phyloP scores from a whole-genome alignment of 495 filamentous ascomycete species.

The Pseudomonodictys pantanalensis region DNA sequence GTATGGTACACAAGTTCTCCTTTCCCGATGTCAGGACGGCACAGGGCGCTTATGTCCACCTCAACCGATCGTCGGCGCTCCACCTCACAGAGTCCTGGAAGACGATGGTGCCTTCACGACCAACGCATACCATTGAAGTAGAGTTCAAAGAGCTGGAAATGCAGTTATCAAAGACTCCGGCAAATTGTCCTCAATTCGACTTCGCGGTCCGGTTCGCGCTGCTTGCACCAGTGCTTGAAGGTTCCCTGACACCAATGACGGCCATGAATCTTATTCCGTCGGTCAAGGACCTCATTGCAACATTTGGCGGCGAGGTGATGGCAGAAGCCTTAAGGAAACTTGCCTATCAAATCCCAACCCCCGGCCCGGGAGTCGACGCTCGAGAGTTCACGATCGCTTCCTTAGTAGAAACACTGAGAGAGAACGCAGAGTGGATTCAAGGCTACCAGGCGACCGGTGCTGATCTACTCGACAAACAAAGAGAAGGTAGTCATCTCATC shows the following conservation, averaged over 20 bases:
- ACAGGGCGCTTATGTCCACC: no score
- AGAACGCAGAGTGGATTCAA: not conserved
- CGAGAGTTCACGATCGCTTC: not conserved
- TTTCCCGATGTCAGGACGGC: no score
- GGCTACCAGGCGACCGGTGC: not conserved
- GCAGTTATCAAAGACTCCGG: not conserved
- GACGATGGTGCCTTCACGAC: not conserved
- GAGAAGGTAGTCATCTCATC: not conserved
- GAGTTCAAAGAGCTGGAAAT: not conserved
- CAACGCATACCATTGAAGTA: not conserved
- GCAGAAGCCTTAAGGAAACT: not conserved
- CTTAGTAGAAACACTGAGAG: not conserved
- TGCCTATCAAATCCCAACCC: not conserved
- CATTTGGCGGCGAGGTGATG: not conserved
- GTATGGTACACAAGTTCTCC: no score
- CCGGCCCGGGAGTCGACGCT: not conserved
- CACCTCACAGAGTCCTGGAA: no score
- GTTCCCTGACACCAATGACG: not conserved
- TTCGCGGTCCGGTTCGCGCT: conserved; percentile 3
- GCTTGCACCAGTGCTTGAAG: not conserved
- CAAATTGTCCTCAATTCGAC: not conserved
- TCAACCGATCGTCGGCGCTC: no score
- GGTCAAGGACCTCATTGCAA: not conserved
- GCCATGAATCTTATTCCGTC: not conserved
- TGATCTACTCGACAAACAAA: not conserved